Evolutionary conservation across 768 basidiomycete genomes (phyloP).

Genomic region (Boletus rufocinnamomeus): DNA sequence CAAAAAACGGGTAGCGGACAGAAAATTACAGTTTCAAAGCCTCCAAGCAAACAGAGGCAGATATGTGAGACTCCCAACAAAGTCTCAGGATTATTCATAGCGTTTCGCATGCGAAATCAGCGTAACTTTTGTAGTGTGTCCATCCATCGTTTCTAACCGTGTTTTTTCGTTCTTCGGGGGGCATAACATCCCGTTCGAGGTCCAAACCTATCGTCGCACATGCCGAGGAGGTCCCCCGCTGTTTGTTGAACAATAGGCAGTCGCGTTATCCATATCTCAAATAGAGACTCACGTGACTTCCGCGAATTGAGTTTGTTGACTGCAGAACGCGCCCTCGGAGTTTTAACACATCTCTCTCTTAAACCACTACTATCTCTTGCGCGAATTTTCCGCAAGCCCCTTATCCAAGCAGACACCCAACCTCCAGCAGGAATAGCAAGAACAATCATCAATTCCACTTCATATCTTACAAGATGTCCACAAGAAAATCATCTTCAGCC

Average conservation of each 20-base stretch:
- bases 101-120: slow-evolving; percentile 19
- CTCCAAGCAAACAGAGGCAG: slow-evolving; percentile 18
- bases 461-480: slow-evolving; percentile 31
- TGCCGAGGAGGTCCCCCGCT: not conserved
- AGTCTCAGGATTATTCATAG: slow-evolving; percentile 17
- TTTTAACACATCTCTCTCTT: slow-evolving; percentile 43
- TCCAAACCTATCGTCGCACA: slow-evolving; percentile 7
- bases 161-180: slow-evolving; percentile 21
- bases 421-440: slow-evolving; percentile 20
- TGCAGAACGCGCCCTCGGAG: slow-evolving; percentile 43
- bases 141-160: slow-evolving; percentile 1
- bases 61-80: slow-evolving; percentile 19
- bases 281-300: slow-evolving; percentile 39
- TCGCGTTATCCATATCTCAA: slow-evolving; percentile 32
- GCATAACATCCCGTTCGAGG: slow-evolving; percentile 14
- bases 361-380: slow-evolving; percentile 51
- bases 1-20: slow-evolving; percentile 33
- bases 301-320: slow-evolving; percentile 43
- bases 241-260: slow-evolving; percentile 13
- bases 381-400: slow-evolving; percentile 24
- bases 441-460: slow-evolving; percentile 12
- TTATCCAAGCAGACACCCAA: slow-evolving; percentile 16
- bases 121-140: slow-evolving; percentile 20
- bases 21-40: slow-evolving; percentile 29
- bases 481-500: slow-evolving; percentile 47